phyloP scores from a whole-genome alignment of 2,329 filamentous ascomycete species.

The Colletotrichum neosansevieriae region DNA sequence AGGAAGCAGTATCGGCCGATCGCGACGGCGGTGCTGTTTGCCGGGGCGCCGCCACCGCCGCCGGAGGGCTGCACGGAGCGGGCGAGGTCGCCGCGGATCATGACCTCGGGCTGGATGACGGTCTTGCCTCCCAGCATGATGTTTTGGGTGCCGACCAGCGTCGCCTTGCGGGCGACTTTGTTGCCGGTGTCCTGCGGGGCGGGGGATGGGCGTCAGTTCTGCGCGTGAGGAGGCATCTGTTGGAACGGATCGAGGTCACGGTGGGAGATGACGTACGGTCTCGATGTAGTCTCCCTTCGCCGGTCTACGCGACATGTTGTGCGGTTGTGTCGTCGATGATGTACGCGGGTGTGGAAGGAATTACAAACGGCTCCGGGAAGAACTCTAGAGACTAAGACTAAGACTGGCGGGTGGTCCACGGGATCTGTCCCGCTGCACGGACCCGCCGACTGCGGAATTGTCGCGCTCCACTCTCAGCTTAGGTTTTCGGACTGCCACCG shows the following conservation, averaged over 20 bases:
- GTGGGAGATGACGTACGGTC: slow-evolving; percentile 71
- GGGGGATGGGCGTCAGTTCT: background rate
- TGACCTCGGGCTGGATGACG: slow-evolving; percentile 94
- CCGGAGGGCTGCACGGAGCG: slow-evolving; percentile 64
- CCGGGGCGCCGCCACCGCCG: slow-evolving; percentile 55
- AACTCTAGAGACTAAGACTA: too few relatives aligned
- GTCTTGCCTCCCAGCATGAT: slow-evolving; percentile 98
- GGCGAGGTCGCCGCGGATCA: slow-evolving; percentile 90
- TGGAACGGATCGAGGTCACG: background rate
- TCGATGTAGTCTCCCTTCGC: slow-evolving; percentile 96
- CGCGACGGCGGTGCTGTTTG: slow-evolving; percentile 77
- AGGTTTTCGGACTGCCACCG: too few relatives aligned
- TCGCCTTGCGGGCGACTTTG: slow-evolving; percentile 93
- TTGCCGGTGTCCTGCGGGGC: slow-evolving; percentile 87
- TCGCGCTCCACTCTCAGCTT: too few relatives aligned
- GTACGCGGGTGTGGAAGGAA: too few relatives aligned
- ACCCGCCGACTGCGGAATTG: too few relatives aligned
- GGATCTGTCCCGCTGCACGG: too few relatives aligned
- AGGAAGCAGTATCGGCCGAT: slow-evolving; percentile 95
- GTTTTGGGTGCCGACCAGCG: slow-evolving; percentile 94
- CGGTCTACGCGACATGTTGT: slow-evolving; percentile 79
- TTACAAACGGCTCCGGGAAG: too few relatives aligned
- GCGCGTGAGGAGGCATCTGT: too few relatives aligned
- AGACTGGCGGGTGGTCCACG: too few relatives aligned
- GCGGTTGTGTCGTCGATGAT: background rate